phyloP scores from a whole-genome alignment of 306 rosid genomes.

The Biancaea sappan region DNA sequence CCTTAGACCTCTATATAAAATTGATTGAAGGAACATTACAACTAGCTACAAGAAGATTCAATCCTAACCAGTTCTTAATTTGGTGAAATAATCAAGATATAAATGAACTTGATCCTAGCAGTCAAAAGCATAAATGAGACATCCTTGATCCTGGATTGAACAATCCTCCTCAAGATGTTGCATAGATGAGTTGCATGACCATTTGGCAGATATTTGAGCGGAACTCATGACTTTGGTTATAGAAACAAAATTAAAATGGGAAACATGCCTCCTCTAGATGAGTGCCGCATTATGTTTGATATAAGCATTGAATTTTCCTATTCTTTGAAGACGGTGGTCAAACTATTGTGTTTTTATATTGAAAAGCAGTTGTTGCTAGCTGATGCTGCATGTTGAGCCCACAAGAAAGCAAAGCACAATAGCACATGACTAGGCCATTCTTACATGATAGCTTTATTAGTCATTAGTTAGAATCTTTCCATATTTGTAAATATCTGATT shows the following conservation, averaged over 20 bases:
- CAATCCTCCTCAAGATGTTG: too few relatives aligned
- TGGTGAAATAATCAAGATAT: not conserved
- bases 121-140: not conserved
- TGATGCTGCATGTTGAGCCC: not conserved
- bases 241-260: not conserved
- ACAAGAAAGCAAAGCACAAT: not conserved
- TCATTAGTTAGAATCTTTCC: too few relatives aligned
- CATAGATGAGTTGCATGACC: too few relatives aligned
- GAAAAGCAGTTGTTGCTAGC: not conserved
- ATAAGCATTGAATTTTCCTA: not conserved
- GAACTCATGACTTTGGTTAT: not conserved
- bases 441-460: too few relatives aligned
- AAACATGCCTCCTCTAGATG: not conserved
- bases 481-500: too few relatives aligned
- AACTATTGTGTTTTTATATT: not conserved
- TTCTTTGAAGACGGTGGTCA: not conserved
- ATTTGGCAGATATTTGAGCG: too few relatives aligned
- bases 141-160: not conserved
- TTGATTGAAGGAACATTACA: not conserved
- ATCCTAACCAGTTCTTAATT: not conserved
- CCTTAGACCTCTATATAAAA: not conserved
- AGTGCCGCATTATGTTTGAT: not conserved
- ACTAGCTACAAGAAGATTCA: not conserved
- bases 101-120: not conserved
- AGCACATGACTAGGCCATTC: not conserved